These are phyloP conservation scores for Sugiyamaella floridensis DNA, from an alignment of 805 yeast genomes.

Conservation along the genomic window DNA sequence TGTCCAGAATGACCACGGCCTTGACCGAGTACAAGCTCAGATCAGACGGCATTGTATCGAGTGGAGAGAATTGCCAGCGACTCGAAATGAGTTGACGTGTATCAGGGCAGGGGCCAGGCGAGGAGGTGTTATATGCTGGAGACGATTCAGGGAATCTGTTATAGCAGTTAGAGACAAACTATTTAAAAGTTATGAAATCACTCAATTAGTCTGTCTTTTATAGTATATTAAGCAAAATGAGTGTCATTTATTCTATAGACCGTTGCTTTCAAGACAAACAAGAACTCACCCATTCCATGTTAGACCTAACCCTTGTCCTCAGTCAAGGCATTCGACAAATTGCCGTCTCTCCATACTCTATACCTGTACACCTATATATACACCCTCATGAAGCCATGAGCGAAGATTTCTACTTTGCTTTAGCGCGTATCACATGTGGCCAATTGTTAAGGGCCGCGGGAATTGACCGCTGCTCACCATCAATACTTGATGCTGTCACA, in stretches of 20 bases:
- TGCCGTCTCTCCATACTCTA: not conserved
- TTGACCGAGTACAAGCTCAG: conserved; percentile 60
- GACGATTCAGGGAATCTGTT: no score
- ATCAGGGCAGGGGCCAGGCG: no score
- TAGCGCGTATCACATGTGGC: conserved; percentile 44
- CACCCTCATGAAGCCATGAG: conserved; percentile 13
- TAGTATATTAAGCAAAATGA: no score
- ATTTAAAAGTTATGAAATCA: no score
- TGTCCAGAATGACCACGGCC: conserved; percentile 75
- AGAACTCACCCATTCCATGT: no score
- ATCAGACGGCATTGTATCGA: conserved; percentile 9
- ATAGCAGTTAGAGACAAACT: no score
- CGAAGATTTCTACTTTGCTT: conserved; percentile 40
- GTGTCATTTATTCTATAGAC: no score
- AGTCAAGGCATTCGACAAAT: not conserved
- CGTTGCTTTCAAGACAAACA: no score
- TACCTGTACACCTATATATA: not conserved
- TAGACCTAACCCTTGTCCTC: not conserved
- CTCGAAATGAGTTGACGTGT: not conserved
- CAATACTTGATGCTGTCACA: conserved; percentile 65
- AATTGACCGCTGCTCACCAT: conserved; percentile 69
- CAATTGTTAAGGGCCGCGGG: conserved; percentile 72
- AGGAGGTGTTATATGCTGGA: no score
- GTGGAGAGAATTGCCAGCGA: not conserved
- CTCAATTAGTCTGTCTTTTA: no score